These are phyloP conservation scores for Macadamia tetraphylla DNA, from an alignment of 164 flowering plant species.

Conservation along the genomic window DNA sequence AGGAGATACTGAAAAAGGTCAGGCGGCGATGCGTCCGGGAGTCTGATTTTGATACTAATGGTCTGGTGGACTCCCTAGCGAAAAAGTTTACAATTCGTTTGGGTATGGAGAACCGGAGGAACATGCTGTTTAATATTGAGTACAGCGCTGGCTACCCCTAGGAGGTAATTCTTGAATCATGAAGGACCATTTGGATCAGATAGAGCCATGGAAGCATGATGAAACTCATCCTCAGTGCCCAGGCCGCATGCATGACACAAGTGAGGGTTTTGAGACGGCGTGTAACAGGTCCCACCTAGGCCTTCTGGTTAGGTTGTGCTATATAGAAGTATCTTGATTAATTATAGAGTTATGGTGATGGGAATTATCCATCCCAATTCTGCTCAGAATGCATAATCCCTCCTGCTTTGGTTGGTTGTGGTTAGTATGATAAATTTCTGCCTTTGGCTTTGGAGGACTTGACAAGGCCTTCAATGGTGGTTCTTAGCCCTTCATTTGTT, in stretches of 20 bases:
- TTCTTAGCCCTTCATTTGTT: neutral
- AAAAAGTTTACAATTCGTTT: conserved; percentile 40
- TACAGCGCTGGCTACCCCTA: conserved; percentile 44
- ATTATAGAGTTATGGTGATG: too few species aligned
- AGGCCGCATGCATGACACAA: neutral
- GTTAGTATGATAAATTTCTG: too few species aligned
- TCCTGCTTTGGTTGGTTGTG: too few species aligned
- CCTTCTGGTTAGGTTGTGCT: too few species aligned
- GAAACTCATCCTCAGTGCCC: neutral
- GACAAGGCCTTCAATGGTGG: neutral
- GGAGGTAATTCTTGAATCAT: conserved; percentile 30
- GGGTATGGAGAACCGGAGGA: conserved; percentile 67
- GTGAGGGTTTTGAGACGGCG: neutral
- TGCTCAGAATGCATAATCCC: too few species aligned
- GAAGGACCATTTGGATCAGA: neutral
- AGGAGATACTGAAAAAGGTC: conserved; percentile 62
- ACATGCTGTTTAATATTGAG: conserved; percentile 57
- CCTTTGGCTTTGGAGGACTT: neutral
- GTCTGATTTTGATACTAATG: conserved; percentile 60
- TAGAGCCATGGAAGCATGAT: neutral
- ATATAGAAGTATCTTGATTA: too few species aligned
- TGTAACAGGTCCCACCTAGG: neutral
- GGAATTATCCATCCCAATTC: too few species aligned
- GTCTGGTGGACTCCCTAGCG: conserved; percentile 47
- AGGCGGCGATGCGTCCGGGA: conserved; percentile 80